phyloP scores from a whole-genome alignment of 1,284 basidiomycete species.

The Psilocybe mexicana region DNA sequence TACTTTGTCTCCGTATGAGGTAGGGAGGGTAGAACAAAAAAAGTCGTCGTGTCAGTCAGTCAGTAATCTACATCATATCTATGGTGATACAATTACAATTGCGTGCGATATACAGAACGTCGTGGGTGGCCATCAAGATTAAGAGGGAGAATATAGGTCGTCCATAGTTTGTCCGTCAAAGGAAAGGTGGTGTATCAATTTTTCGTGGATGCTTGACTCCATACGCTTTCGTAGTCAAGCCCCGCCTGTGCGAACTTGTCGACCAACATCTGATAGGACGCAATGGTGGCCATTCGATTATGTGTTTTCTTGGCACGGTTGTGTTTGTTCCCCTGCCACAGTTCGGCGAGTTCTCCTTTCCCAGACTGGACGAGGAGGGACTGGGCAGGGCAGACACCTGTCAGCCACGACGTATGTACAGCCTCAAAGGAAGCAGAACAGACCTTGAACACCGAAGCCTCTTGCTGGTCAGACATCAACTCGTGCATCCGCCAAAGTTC shows the following conservation, averaged over 20 bases:
- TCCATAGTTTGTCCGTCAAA: not conserved
- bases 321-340: constrained; percentile 25
- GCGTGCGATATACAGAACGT: not conserved
- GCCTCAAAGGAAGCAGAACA: constrained; percentile 1
- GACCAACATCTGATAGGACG: constrained; percentile 25
- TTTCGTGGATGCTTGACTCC: constrained; percentile 23
- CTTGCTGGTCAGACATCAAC: constrained; percentile 28
- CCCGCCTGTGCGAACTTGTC: constrained; percentile 26
- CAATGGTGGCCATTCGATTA: constrained; percentile 15
- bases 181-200: not conserved
- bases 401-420: not conserved
- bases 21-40: too few relatives aligned
- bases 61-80: too few relatives aligned
- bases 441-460: constrained; percentile 29
- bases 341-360: constrained; percentile 21
- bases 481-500: constrained; percentile 32
- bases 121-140: not conserved
- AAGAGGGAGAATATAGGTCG: not conserved
- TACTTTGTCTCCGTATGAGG: too few relatives aligned
- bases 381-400: constrained; percentile 10
- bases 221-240: constrained; percentile 28
- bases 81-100: too few relatives aligned
- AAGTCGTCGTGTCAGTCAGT: too few relatives aligned
- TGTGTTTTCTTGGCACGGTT: constrained; percentile 4
- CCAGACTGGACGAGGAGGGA: constrained; percentile 25